Evolutionary conservation across 2,329 filamentous ascomycete genomes (phyloP), one percentile per base, ranked within the genome.

Genomic region (Ceratocystis alfenasii): DNA sequence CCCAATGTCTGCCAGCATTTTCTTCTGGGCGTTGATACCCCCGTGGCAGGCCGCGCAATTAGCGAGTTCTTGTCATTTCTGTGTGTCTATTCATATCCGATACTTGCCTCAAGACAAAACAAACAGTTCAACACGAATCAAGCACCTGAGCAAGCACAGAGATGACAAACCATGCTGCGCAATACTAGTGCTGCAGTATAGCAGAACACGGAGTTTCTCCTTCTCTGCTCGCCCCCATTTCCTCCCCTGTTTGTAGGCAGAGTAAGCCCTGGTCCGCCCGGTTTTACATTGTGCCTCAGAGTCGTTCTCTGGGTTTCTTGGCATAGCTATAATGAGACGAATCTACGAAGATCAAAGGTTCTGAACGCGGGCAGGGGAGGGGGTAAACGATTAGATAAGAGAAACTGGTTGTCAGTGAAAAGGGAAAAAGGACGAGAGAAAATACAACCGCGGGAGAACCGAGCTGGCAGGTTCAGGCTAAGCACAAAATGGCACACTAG

Each of bases 81-180:
- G 25, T 30, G 53, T 25, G 15, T 59, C 53, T 59, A 59, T 59
- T 59, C 53, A 59, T 59, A 59, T 59, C 53, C 53, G 53, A 59
- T 59, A 59, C 53, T 28, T 57, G 53, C 53, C 25, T 57, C 22
- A 30, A 30, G 12, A 17, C 25, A 59, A 33, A 17, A 30, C 53
- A 33, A 59, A 33, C 53, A 33, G 25, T 5, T 12, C 22, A 25
- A 25, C 20, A 25, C 4, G 20, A 12, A 55, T 1, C n/a, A 30
- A 30, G 50, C 50, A 50, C 46, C 22, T 50, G 46, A n/a, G 15
- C 3, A 36, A 36, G 8, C 33, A 36, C 33, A 36, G 33, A 36
- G 10, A 36, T 0, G 8, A 12, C 8, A 36, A 36, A 36, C 8
- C 10, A 36, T 36, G 33, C 33, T 10, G 28, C 28, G 28, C 7